Conservation (phyloP, 805 yeast genomes). For the Yamadazyma sp. region DNA sequence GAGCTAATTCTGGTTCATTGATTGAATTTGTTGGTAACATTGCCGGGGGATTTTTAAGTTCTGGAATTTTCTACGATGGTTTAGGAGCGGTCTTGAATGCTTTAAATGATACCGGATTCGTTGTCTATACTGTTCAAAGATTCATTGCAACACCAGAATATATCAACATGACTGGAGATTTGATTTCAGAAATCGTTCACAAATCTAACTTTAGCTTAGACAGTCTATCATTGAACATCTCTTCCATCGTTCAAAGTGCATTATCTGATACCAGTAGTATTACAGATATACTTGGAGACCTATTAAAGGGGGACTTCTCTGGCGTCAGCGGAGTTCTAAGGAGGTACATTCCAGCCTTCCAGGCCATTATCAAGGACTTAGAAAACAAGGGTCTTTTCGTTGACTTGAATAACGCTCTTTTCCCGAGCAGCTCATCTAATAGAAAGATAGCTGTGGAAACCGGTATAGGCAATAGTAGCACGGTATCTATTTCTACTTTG, state of each 20-base stretch:
- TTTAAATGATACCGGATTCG: conserved; percentile 42
- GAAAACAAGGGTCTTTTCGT: conserved; percentile 38
- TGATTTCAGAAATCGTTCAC: conserved; percentile 26
- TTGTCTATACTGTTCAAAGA: conserved; percentile 36
- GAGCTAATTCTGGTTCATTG: conserved; percentile 22
- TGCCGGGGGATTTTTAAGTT: conserved; percentile 27
- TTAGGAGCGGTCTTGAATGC: conserved; percentile 31
- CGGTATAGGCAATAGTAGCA: not conserved
- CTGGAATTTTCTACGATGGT: conserved; percentile 25
- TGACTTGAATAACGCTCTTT: conserved; percentile 35
- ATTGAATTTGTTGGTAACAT: conserved; percentile 29
- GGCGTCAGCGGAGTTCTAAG: conserved; percentile 15
- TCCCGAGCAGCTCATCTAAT: conserved; percentile 11
- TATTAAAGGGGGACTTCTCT: conserved; percentile 15
- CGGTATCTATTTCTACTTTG: conserved; percentile 2
- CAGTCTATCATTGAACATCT: conserved; percentile 23
- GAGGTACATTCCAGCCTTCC: conserved; percentile 32
- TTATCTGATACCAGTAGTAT: conserved; percentile 23
- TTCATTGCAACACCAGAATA: conserved; percentile 35
- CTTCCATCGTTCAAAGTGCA: conserved; percentile 23
- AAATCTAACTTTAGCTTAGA: conserved; percentile 27
- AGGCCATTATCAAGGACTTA: conserved; percentile 30
- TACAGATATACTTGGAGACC: conserved; percentile 20
- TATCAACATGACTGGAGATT: conserved; percentile 34
- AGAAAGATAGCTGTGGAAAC: conserved; percentile 11